phyloP scores from a whole-genome alignment of 495 filamentous ascomycete genomes.

The Talaromyces adpressus region DNA sequence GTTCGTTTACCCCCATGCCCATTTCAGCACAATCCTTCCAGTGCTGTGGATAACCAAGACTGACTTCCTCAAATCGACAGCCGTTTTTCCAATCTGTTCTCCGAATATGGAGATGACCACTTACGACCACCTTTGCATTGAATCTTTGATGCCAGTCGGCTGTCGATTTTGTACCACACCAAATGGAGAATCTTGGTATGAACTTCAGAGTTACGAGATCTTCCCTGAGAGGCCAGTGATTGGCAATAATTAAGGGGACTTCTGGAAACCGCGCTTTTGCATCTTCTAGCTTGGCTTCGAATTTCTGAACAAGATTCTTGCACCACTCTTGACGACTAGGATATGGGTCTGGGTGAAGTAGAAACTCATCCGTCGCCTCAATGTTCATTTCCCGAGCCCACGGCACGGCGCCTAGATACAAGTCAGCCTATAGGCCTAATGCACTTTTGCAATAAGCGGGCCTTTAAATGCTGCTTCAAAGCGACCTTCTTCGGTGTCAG shows the following conservation, averaged over 20 bases:
- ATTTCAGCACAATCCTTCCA: constrained; percentile 7
- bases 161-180: constrained; percentile 7
- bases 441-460: neutral
- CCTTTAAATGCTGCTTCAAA: neutral
- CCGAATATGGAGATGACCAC: constrained; percentile 8
- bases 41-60: constrained; percentile 7
- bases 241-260: constrained; percentile 5
- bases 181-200: constrained; percentile 6
- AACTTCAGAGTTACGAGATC: constrained; percentile 5
- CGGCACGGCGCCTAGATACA: neutral
- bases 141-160: constrained; percentile 7
- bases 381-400: constrained; percentile 7
- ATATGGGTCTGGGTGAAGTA: constrained; percentile 7
- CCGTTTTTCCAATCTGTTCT: constrained; percentile 8
- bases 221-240: constrained; percentile 6
- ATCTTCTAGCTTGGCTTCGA: constrained; percentile 1
- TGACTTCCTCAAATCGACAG: constrained; percentile 9
- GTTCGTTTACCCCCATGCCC: constrained; percentile 6
- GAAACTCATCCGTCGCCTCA: constrained; percentile 7
- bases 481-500: neutral
- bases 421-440: neutral
- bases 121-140: constrained; percentile 7
- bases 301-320: constrained; percentile 7
- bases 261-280: neutral
- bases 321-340: constrained; percentile 7